Base-by-base conservation (phyloP, 768 basidiomycete species). In the Suillus decipiens region DNA sequence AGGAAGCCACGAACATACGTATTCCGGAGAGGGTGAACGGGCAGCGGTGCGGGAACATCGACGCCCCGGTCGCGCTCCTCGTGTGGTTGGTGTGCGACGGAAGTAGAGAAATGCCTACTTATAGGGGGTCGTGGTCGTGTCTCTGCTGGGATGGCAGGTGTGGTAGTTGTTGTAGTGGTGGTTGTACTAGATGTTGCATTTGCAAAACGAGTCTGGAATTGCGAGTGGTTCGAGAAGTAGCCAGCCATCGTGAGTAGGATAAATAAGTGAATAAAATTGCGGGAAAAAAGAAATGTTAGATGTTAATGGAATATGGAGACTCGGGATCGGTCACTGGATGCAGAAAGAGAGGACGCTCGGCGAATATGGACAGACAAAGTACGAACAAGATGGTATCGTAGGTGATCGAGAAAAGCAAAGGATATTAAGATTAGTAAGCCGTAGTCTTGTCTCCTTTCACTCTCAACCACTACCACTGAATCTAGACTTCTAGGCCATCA, bases 151-250 rank as follows among this genome's bases (percentile, higher is more conserved):
- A 39, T 39, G 3, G 73, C 60, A 0, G 67, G 61, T 61, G 76
- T 60, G 53, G 73, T 64, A 19, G 72, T 59, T 6, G 37, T 39
- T 17, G 55, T 57, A 5, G 51, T 57, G 1, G 56, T 55, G 12
- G 15, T 55, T 5, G 54, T 57, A 28, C 17, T 57, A 57, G 56
- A 57, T 24, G 56, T 24, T 41, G 28, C 17, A 31, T 41, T 57
- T 41, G 56, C 37, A 28, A 57, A 57, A 69, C 90, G 86, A 59
- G 87, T 85, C 68, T 82, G 82, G 31, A 80, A 65, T 65, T 86
- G 82, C 55, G 90, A 89, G 72, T 91, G 89, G 77, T 93, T 93
- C 47, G 90, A 92, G 78, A 92, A 92, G 80, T 91, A 93, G 76
- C 82, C 85, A 73, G 86, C 83, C 87, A 88, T 88, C 64, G 7